Evolutionary conservation across 2,329 filamentous ascomycete species (phyloP).

Genomic region (Sporothrix inflata): DNA sequence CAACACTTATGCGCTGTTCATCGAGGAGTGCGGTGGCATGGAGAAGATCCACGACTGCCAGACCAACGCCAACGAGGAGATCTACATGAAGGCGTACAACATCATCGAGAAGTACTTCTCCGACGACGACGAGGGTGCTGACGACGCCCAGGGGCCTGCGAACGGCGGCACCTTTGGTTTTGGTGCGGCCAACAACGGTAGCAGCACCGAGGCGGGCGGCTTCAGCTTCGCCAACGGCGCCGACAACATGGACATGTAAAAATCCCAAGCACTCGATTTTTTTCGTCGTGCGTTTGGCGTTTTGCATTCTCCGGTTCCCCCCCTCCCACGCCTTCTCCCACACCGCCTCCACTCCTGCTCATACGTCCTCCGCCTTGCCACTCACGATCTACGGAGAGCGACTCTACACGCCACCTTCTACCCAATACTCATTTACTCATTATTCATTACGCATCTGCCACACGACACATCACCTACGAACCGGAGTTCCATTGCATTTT

Average conservation of each 20-base stretch:
- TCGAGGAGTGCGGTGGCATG: conserved; percentile 98
- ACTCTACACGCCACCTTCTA: neutral
- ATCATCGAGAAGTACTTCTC: conserved; percentile 99
- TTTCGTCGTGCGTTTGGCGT: neutral
- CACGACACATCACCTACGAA: conserved; percentile 41
- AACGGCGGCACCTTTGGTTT: conserved; percentile 79
- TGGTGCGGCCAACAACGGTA: conserved; percentile 59
- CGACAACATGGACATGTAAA: conserved; percentile 69
- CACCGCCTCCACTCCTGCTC: neutral
- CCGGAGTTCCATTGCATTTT: conserved; percentile 41
- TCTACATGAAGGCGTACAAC: conserved; percentile 99
- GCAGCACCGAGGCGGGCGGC: conserved; percentile 66
- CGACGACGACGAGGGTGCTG: conserved; percentile 93
- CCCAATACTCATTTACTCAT: conserved; percentile 6
- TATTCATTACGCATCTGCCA: conserved; percentile 31
- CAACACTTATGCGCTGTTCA: conserved; percentile 97
- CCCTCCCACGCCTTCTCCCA: neutral
- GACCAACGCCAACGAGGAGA: conserved; percentile 99
- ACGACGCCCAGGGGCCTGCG: conserved; percentile 73
- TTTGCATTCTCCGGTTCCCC: conserved; percentile 3
- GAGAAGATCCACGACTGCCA: conserved; percentile 99
- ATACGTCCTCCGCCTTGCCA: neutral
- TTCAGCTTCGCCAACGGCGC: conserved; percentile 89
- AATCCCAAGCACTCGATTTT: neutral
- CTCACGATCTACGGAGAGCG: conserved; percentile 9